Evolutionary conservation across 2,329 filamentous ascomycete species (phyloP), one percentile per base, ranked within the genome.

Genomic region (Aschersonia sp.): DNA sequence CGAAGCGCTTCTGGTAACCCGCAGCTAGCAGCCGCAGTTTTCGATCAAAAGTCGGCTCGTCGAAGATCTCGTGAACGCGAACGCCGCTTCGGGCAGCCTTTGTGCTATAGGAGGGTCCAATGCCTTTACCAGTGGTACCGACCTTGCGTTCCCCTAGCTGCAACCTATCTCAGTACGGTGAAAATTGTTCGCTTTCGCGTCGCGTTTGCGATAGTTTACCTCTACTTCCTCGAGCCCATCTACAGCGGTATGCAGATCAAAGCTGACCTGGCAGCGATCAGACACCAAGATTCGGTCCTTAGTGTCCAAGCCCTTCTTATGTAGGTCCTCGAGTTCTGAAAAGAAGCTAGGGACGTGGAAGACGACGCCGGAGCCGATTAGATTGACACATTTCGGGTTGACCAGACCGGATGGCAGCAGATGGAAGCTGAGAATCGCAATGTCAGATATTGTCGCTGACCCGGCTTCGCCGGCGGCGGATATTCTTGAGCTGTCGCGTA

Each of bases 281-380:
- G 71, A 76, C 58, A 85, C 75, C 58, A 78, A 75, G 54, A 85
- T 77, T 52, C 71, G 66, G 43, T 71, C 66, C 51, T 60, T 58
- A 14, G 47, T 42, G 37, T 46, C 33, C 22, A 51, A 49, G 7
- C 47, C 51, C 33, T 54, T 65, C 31, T 57, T 57, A 44, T 68
- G 61, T 6, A 71, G 62, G 35, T 61, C 62, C 9, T 57, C 47
- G 30, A 71, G 60, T 56, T 72, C 68, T 41, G 55, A 59, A 57
- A 69, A 69, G 54, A 70, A 70, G 44, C 55, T 61, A 9, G 61
- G 61, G 22, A 48, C 72, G 63, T 86, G 76, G 54, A 86, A 78
- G 50, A 85, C 76, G 42, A 77, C 73, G 43, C 72, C 82, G 45
- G 80, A 82, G 50, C 83, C 85, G 60, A 89, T 83, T 48, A 89